Evolutionary conservation across 2,329 filamentous ascomycete genomes (phyloP).

Genomic region (Podosphaera fusca): DNA sequence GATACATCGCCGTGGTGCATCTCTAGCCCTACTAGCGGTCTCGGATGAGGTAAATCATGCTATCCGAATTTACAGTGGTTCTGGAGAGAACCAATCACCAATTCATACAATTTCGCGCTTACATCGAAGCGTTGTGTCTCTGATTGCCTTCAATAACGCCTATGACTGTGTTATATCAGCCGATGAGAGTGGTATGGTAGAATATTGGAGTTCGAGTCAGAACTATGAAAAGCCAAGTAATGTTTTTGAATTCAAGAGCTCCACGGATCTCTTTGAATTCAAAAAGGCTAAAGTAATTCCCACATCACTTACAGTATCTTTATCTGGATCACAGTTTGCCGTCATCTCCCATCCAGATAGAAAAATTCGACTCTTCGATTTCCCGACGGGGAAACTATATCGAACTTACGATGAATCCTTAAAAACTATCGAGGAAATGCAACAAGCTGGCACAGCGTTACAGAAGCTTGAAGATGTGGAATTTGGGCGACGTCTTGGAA

Average conservation of each 20-base stretch:
- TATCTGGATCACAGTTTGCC: conserved; percentile 65
- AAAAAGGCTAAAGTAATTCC: conserved; percentile 83
- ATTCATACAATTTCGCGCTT: conserved; percentile 56
- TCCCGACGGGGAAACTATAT: conserved; percentile 65
- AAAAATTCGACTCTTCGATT: conserved; percentile 84
- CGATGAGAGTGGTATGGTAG: conserved; percentile 79
- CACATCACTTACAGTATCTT: conserved; percentile 62
- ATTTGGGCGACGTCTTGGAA: conserved; percentile 67
- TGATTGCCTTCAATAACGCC: conserved; percentile 73
- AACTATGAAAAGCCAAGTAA: conserved; percentile 76
- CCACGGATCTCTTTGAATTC: conserved; percentile 88
- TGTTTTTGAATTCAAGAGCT: conserved; percentile 83
- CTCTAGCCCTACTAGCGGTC: conserved; percentile 63
- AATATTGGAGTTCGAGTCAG: conserved; percentile 75
- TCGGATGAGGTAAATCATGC: conserved; percentile 49
- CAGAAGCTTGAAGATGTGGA: conserved; percentile 74
- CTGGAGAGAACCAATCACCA: conserved; percentile 55
- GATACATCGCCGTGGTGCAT: conserved; percentile 75
- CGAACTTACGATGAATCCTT: conserved; percentile 91
- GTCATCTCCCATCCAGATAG: conserved; percentile 83
- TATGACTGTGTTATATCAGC: conserved; percentile 82
- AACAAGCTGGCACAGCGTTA: conserved; percentile 68
- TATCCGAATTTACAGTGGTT: conserved; percentile 71
- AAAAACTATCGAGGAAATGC: conserved; percentile 74
- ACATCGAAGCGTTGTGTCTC: conserved; percentile 58